Conservation (phyloP, 148 eudicot genomes). For the Fagopyrum tataricum region DNA sequence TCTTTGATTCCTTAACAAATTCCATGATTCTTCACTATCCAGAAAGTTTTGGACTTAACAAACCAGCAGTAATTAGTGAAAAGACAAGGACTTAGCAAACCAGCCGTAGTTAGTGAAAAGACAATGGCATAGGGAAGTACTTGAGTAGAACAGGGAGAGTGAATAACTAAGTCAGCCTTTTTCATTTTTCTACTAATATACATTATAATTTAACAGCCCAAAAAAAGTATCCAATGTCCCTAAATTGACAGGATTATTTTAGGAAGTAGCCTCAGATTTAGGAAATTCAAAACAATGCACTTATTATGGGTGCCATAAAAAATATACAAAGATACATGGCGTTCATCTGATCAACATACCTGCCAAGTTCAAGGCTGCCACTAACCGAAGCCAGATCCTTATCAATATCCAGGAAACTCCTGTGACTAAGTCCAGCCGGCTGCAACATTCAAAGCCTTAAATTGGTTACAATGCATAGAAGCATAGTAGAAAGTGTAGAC, state of each 20-base stretch:
- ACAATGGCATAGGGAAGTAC: background rate
- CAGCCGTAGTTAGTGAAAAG: background rate
- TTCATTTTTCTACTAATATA: background rate
- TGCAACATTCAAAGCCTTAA: constrained; percentile 22
- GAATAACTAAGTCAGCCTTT: background rate
- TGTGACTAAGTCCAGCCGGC: constrained; percentile 33
- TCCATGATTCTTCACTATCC: background rate
- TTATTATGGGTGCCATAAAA: background rate
- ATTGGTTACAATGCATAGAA: background rate
- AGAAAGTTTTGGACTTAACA: background rate
- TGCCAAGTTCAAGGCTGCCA: constrained; percentile 51
- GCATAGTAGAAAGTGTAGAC: background rate
- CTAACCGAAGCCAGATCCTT: constrained; percentile 37
- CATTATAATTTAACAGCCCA: background rate
- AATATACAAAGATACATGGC: background rate
- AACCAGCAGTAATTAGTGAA: background rate
- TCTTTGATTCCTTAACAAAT: background rate
- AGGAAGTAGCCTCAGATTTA: background rate
- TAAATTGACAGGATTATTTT: background rate
- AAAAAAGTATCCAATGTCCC: background rate
- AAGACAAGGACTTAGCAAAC: background rate
- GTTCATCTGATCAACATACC: constrained; percentile 35
- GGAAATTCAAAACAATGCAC: background rate
- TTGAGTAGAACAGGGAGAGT: background rate
- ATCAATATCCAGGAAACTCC: constrained; percentile 28